Evolutionary conservation across 2,329 filamentous ascomycete genomes (phyloP).

Genomic region (Clathrospora elynae): DNA sequence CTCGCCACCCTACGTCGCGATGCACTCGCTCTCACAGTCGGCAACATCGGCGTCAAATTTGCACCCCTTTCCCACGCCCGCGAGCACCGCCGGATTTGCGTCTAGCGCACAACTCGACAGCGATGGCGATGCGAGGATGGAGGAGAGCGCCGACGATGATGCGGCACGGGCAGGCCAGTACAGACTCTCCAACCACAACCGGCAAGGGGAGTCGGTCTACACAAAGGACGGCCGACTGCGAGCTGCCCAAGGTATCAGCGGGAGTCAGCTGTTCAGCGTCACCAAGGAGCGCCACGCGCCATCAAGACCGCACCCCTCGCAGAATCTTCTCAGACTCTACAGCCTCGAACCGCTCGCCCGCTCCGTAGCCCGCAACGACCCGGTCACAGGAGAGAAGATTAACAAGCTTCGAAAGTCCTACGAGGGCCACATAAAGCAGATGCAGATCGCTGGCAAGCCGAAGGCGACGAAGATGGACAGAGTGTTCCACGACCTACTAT

Average conservation of each 20-base stretch:
- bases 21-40: conserved; percentile 45
- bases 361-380: conserved; percentile 64
- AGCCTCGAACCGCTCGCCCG: conserved; percentile 60
- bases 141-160: conserved; percentile 40
- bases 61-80: conserved; percentile 47
- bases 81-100: conserved; percentile 44
- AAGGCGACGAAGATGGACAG: conserved; percentile 53
- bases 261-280: conserved; percentile 44
- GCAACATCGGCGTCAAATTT: conserved; percentile 37
- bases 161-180: conserved; percentile 39
- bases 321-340: conserved; percentile 66
- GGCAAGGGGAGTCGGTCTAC: conserved; percentile 44
- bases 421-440: conserved; percentile 57
- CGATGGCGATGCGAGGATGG: conserved; percentile 53
- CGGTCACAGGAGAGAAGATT: conserved; percentile 67
- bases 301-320: conserved; percentile 61
- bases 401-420: conserved; percentile 65
- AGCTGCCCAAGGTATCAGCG: conserved; percentile 39
- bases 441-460: conserved; percentile 56
- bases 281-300: conserved; percentile 46
- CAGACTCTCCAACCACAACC: conserved; percentile 55
- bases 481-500: conserved; percentile 43
- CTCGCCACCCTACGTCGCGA: conserved; percentile 55
- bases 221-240: conserved; percentile 33
- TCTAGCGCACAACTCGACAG: conserved; percentile 45